A percentile compares a stretch with the other conserved stretches of the same genome.
Evolutionary conservation across 2,329 filamentous ascomycete species (phyloP).

Genomic region (Microdochium nivale): DNA sequence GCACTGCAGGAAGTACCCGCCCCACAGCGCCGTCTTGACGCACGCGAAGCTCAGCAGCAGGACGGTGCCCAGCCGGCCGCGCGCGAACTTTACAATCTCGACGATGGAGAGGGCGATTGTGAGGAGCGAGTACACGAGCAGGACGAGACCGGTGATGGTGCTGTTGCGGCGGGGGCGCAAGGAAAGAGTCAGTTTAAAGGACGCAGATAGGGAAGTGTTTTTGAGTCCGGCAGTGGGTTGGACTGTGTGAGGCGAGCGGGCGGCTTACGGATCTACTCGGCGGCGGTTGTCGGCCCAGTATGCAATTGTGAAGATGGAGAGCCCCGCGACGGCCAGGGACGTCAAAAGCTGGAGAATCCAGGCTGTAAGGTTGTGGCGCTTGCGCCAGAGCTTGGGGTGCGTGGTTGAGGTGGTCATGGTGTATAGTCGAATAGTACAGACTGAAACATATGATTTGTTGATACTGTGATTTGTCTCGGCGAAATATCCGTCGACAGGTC

Average conservation of each 20-base stretch:
- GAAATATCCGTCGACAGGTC: too few relatives aligned
- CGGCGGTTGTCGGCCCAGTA: not conserved
- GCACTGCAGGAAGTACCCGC: not conserved
- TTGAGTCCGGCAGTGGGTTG: too few relatives aligned
- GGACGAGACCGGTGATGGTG: slow-evolving; percentile 5
- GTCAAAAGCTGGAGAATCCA: slow-evolving; percentile 10
- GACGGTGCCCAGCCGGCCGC: not conserved
- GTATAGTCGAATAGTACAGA: not conserved
- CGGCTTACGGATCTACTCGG: too few relatives aligned
- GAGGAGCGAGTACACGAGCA: slow-evolving; percentile 5
- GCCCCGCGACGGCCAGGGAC: slow-evolving; percentile 2
- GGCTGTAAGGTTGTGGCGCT: slow-evolving; percentile 8
- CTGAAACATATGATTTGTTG: not conserved
- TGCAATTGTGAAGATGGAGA: slow-evolving; percentile 4
- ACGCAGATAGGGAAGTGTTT: too few relatives aligned
- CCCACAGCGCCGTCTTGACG: not conserved
- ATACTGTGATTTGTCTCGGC: too few relatives aligned
- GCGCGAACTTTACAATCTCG: not conserved
- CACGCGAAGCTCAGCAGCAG: not conserved
- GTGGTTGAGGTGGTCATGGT: not conserved
- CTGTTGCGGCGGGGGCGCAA: not conserved
- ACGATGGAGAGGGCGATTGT: not conserved
- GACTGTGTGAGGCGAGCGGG: too few relatives aligned
- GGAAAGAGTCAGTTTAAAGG: too few relatives aligned
- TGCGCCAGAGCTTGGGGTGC: slow-evolving; percentile 9